phyloP scores from a whole-genome alignment of 176 grass and related monocot genomes.

The Poa pratensis region DNA sequence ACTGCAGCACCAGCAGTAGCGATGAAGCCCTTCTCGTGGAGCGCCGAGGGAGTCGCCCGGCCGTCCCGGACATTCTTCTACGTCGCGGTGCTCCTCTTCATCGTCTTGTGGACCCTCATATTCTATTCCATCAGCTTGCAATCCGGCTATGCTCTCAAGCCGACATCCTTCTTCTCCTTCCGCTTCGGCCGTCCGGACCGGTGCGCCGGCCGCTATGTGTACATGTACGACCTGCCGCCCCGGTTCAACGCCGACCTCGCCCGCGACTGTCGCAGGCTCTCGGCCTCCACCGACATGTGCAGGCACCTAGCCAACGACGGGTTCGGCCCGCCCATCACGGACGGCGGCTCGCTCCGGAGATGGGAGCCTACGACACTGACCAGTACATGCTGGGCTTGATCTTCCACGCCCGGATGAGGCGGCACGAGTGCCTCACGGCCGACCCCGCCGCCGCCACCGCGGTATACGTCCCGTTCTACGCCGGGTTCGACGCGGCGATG shows the following conservation, averaged over 20 bases:
- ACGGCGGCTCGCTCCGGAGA: conserved; percentile 11
- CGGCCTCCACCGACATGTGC: conserved; percentile 51
- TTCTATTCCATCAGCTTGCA: no score
- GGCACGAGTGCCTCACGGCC: conserved; percentile 64
- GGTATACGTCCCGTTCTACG: conserved; percentile 81
- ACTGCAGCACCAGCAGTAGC: no score
- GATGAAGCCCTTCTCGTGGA: no score
- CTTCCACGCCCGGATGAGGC: conserved; percentile 71
- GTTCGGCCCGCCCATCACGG: conserved; percentile 40
- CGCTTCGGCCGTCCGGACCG: no score
- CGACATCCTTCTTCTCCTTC: no score
- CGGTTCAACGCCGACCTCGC: conserved; percentile 40
- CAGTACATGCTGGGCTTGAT: conserved; percentile 61
- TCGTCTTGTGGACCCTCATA: no score
- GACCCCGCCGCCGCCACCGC: conserved; percentile 27
- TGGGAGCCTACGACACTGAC: conserved; percentile 32
- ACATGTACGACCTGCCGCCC: no score
- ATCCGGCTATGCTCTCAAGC: no score
- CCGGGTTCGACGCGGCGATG: conserved; percentile 58
- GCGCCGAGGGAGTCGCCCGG: no score
- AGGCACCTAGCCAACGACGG: conserved; percentile 50
- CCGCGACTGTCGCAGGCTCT: conserved; percentile 41
- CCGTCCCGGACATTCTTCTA: no score
- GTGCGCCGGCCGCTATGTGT: no score
- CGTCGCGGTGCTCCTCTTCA: no score